phyloP scores from a whole-genome alignment of 2,329 filamentous ascomycete species.

The Lecanicillium sp. region DNA sequence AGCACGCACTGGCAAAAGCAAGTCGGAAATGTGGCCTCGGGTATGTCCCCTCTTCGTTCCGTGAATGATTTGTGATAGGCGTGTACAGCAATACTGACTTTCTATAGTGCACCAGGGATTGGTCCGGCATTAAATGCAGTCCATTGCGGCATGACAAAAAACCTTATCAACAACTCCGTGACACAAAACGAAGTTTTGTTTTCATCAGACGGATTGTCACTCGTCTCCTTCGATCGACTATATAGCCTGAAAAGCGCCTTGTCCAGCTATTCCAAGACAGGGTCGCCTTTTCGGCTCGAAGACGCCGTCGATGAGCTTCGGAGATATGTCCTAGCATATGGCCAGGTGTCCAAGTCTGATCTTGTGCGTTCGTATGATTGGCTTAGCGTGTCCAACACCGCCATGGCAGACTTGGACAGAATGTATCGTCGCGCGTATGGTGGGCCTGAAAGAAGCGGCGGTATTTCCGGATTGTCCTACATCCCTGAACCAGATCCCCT shows the following conservation, averaged over 20 bases:
- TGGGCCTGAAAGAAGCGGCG: slow-evolving; percentile 35
- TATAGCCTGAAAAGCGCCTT: slow-evolving; percentile 59
- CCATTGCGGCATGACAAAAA: slow-evolving; percentile 36
- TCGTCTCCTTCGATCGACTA: slow-evolving; percentile 53
- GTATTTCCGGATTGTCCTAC: slow-evolving; percentile 32
- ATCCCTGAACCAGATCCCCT: slow-evolving; percentile 10
- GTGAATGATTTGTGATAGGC: no score
- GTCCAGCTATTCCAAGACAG: slow-evolving; percentile 44
- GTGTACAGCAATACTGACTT: no score
- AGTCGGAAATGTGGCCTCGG: background rate
- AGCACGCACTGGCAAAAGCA: slow-evolving; percentile 42
- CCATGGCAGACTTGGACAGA: slow-evolving; percentile 45
- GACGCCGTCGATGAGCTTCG: slow-evolving; percentile 57
- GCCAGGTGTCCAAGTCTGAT: slow-evolving; percentile 41
- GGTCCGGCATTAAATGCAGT: slow-evolving; percentile 37
- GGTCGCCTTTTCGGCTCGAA: slow-evolving; percentile 39
- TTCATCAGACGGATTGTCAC: slow-evolving; percentile 49
- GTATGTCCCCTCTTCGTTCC: no score
- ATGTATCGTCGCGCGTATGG: slow-evolving; percentile 53
- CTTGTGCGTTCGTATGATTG: slow-evolving; percentile 50
- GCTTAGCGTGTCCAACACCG: slow-evolving; percentile 42
- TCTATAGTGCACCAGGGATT: background rate
- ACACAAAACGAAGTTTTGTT: slow-evolving; percentile 55
- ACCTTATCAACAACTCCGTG: slow-evolving; percentile 49
- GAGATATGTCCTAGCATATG: slow-evolving; percentile 47